Evolutionary conservation across 1,139 yeast species (phyloP).

Genomic region (Yamadazyma blattariae): DNA sequence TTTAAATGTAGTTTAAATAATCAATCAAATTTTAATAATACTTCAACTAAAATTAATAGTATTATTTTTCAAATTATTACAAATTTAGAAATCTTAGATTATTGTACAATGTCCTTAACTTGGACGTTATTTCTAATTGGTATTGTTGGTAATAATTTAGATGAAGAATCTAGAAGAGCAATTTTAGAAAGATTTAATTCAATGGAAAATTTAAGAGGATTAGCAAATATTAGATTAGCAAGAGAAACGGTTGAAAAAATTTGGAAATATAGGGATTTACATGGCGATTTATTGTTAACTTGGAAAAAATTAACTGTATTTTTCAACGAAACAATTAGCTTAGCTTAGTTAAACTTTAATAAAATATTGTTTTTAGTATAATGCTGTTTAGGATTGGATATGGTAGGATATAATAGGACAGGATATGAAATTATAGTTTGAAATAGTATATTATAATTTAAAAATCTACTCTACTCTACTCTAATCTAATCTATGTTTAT

Average conservation of each 20-base stretch:
- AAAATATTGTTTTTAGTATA: too few relatives aligned
- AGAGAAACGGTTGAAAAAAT: slow-evolving; percentile 27
- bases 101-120: slow-evolving; percentile 28
- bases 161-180: slow-evolving; percentile 32
- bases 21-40: background rate
- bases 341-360: too few relatives aligned
- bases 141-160: slow-evolving; percentile 21
- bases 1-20: slow-evolving; percentile 9
- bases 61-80: slow-evolving; percentile 7
- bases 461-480: too few relatives aligned
- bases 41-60: slow-evolving; percentile 9
- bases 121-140: slow-evolving; percentile 40
- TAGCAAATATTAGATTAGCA: slow-evolving; percentile 33
- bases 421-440: too few relatives aligned
- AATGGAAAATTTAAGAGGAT: slow-evolving; percentile 30
- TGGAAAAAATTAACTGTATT: slow-evolving; percentile 36
- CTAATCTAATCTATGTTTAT: too few relatives aligned
- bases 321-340: slow-evolving; percentile 31
- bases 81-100: slow-evolving; percentile 10
- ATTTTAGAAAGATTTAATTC: slow-evolving; percentile 25
- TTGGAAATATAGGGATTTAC: slow-evolving; percentile 36
- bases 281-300: slow-evolving; percentile 11
- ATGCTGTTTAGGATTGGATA: too few relatives aligned
- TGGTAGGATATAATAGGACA: too few relatives aligned
- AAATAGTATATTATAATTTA: too few relatives aligned